These are phyloP conservation scores for Planoprotostelium fungivorum DNA, from an alignment of 78 protist genomes.

Conservation along the genomic window DNA sequence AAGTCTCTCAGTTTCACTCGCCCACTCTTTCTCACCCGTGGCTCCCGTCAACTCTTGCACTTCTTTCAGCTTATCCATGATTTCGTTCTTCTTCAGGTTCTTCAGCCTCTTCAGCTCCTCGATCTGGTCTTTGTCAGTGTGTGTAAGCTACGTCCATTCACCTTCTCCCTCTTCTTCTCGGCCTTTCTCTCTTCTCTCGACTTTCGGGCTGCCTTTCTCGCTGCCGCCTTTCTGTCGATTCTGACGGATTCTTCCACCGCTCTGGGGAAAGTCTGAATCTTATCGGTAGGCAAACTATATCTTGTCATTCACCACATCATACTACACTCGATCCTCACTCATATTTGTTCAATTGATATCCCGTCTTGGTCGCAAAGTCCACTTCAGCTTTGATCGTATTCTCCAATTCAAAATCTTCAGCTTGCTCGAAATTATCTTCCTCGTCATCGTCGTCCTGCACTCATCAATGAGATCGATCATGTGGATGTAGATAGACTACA, in stretches of 20 bases:
- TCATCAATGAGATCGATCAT: background rate
- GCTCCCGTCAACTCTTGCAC: conserved; percentile 42
- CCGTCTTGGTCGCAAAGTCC: background rate
- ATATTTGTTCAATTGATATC: background rate
- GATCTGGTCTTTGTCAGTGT: background rate
- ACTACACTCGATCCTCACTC: no score
- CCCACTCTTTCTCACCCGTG: no score
- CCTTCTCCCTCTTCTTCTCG: background rate
- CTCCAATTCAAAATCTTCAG: background rate
- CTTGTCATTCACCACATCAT: no score
- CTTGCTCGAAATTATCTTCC: background rate
- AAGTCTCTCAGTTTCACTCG: no score
- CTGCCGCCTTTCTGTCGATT: conserved; percentile 5
- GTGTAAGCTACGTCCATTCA: background rate
- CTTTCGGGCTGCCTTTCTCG: conserved; percentile 13
- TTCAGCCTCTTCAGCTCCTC: conserved; percentile 36
- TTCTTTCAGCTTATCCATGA: conserved; percentile 48
- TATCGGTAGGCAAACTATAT: no score
- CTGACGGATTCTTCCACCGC: conserved; percentile 17
- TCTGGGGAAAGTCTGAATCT: conserved; percentile 27
- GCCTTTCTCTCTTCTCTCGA: conserved; percentile 19
- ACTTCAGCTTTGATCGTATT: background rate
- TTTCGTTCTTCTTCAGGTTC: conserved; percentile 40
- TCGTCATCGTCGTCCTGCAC: background rate
- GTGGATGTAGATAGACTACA: no score